A percentile compares a stretch with the other conserved stretches of the same genome.
Conservation (phyloP, 2,329 filamentous ascomycete genomes). For the Rachicladosporium sp. region DNA sequence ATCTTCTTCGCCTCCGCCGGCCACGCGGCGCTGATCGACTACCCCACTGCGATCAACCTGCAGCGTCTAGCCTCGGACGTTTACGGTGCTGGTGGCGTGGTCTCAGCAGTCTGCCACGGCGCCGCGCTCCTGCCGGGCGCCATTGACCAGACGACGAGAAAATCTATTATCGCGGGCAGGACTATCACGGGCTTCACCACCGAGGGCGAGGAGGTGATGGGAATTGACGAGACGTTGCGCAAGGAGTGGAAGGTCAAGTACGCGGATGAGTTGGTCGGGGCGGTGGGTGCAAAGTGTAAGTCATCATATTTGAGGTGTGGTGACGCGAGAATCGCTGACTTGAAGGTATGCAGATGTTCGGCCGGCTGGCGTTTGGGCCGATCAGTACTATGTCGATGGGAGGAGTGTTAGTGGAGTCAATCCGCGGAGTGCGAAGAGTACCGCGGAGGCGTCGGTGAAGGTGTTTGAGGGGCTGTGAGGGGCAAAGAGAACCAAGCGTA, state of each 20-base stretch:
- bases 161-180: conserved; percentile 24
- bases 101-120: conserved; percentile 33
- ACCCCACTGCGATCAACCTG: conserved; percentile 30
- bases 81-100: conserved; percentile 29
- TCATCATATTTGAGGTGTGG: background rate
- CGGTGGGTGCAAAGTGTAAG: conserved; percentile 22
- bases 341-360: conserved; percentile 10
- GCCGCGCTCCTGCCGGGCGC: conserved; percentile 27
- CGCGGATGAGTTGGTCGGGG: conserved; percentile 5
- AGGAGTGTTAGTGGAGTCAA: conserved; percentile 26
- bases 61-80: conserved; percentile 31
- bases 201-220: conserved; percentile 23
- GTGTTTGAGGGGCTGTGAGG: conserved; percentile 13
- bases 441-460: conserved; percentile 20
- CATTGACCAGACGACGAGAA: conserved; percentile 19
- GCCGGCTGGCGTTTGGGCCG: conserved; percentile 18
- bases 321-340: background rate
- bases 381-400: conserved; percentile 23
- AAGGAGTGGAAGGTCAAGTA: conserved; percentile 18
- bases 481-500: too few species aligned
- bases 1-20: conserved; percentile 34
- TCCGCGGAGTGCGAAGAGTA: conserved; percentile 23
- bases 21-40: conserved; percentile 37
- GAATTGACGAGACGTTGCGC: conserved; percentile 23
- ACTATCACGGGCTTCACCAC: conserved; percentile 30